Conservation (phyloP, 2,329 filamentous ascomycete species). For the Fusarium concolor region DNA sequence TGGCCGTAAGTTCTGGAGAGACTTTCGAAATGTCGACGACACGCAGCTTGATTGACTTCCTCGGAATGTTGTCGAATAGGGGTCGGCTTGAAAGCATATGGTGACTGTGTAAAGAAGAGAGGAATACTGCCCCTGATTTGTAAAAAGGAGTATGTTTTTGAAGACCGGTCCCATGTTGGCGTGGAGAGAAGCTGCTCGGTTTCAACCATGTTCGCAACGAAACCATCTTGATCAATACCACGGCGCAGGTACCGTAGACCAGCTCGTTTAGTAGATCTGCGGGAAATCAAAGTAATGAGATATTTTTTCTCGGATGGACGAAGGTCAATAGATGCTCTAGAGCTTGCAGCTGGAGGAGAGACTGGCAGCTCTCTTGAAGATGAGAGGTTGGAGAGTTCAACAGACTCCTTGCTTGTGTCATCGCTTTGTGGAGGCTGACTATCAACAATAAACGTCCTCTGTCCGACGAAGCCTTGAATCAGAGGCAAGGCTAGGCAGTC, state of each 20-base stretch:
- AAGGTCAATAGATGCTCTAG: constrained; percentile 54
- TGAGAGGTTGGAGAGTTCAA: constrained; percentile 58
- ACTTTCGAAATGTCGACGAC: constrained; percentile 81
- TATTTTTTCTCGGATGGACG: constrained; percentile 68
- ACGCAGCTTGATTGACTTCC: constrained; percentile 81
- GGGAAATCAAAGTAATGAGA: constrained; percentile 90
- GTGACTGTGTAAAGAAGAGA: constrained; percentile 93
- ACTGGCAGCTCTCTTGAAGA: constrained; percentile 44
- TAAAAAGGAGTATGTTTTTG: constrained; percentile 82
- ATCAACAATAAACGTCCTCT: constrained; percentile 82
- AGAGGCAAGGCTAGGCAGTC: constrained; percentile 80
- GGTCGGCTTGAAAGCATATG: constrained; percentile 90
- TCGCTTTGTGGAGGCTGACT: constrained; percentile 67
- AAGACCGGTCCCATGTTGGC: constrained; percentile 70
- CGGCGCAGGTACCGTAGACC: constrained; percentile 90
- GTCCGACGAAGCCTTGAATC: constrained; percentile 95
- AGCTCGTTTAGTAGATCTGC: constrained; percentile 85
- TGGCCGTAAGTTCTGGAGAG: constrained; percentile 77
- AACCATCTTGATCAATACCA: constrained; percentile 89
- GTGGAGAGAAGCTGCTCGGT: constrained; percentile 92
- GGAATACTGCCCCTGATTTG: constrained; percentile 93
- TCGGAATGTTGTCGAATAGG: constrained; percentile 84
- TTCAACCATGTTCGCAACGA: constrained; percentile 90
- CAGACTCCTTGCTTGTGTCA: constrained; percentile 57
- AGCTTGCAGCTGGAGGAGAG: constrained; percentile 44